Percentiles rank a stretch among this genome's conserved stretches.
Conservation (phyloP, 257 asterid species). For the Solanum pinnatisectum region DNA sequence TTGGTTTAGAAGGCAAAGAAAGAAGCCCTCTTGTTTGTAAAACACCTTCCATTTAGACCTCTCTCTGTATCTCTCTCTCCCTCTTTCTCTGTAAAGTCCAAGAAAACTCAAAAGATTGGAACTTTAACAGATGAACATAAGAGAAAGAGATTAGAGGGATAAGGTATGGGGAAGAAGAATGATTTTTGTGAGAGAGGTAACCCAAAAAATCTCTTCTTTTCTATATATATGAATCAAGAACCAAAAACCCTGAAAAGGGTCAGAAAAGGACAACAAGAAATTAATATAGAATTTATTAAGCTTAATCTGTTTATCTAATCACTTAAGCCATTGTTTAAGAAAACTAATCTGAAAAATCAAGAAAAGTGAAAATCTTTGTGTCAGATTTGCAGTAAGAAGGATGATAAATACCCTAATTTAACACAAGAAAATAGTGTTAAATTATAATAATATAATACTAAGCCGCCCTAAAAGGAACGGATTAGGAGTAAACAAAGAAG, state of each 20-base stretch:
- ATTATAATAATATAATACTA: neutral
- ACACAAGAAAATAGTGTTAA: neutral
- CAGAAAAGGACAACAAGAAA: neutral
- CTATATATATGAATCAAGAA: neutral
- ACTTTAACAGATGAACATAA: neutral
- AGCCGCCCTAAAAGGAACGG: neutral
- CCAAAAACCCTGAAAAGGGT: neutral
- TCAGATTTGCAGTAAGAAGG: neutral
- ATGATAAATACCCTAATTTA: neutral
- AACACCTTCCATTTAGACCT: constrained; percentile 54
- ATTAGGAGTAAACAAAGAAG: neutral
- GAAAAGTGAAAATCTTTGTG: neutral
- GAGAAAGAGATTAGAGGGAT: neutral
- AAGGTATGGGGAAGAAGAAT: neutral
- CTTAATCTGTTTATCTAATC: neutral
- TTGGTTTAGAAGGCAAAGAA: constrained; percentile 72
- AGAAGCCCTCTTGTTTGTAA: constrained; percentile 67
- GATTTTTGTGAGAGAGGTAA: neutral
- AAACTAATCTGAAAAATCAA: neutral
- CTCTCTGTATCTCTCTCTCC: neutral
- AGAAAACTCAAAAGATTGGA: neutral
- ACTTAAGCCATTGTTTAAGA: neutral
- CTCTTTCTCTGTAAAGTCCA: constrained; percentile 1
- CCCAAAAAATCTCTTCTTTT: neutral
- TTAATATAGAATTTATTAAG: neutral